Base-by-base conservation (phyloP, 148 eudicot genomes). In the Suaeda aralocaspica region DNA sequence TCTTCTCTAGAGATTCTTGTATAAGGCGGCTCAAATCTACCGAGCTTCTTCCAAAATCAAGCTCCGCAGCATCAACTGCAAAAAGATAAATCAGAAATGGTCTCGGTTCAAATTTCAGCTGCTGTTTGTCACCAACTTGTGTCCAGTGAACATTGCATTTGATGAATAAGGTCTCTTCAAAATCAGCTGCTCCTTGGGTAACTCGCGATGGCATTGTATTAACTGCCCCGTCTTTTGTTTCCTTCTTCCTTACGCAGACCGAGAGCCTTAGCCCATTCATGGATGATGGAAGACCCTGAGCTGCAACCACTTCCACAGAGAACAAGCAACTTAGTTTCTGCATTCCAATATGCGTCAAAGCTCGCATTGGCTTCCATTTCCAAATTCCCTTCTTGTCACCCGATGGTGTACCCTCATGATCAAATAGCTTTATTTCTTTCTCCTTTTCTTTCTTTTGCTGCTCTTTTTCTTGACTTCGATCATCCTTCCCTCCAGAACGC, bases 131-230 rank as follows among this genome's bases (percentile, higher is more conserved):
- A 31, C 84, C 71, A 4, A 76, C 77, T 13, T 81, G 82, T 21
- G 87, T 69, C 82, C 82, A 87, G 75, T 94, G 89, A 30, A 91
- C 96, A 74, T 91, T 89, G 73, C 96, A 85, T 78, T 90, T 83
- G 15, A 91, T 52, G 59, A 94, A 94, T 1, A 94, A 73, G 0
- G 92, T 94, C 83, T 91, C 98, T 63, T 94, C 96, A 31, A 94
- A 94, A 79, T 94, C 98, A 51, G 96, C 98, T 50, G 91, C 89
- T 72, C 92, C 97, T 34, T 94, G 89, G 34, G 96, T 67, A 7
- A 94, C 98, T 64, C 97, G 83, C 4, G 98, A 87, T 0, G 98
- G 98, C 98, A 94, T 94, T 2, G 98, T 94, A 46, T 94, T 85
- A 3, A 94, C 96, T 0, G 91, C 95, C 21, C 98, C 92, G 8